A percentile compares a stretch with the other conserved stretches of the same genome.
phyloP scores from a whole-genome alignment of 2,329 filamentous ascomycete genomes.

The Cryphonectria naterciae region DNA sequence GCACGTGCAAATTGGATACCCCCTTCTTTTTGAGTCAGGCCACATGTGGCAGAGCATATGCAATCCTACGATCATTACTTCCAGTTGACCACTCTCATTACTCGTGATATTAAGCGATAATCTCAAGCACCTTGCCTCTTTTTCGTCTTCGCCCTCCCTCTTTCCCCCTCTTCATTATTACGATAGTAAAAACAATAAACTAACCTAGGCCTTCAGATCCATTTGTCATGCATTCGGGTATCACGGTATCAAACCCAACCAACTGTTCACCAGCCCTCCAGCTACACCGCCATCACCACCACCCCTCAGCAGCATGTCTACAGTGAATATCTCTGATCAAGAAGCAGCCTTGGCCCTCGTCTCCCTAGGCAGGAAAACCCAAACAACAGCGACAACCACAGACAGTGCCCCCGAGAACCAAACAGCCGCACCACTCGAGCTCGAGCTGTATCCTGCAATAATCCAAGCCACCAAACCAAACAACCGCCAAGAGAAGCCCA shows the following conservation, averaged over 20 bases:
- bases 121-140: not conserved
- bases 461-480: conserved; percentile 16
- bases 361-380: conserved; percentile 10
- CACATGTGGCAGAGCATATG: not conserved
- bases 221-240: not conserved
- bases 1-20: not conserved
- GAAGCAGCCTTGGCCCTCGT: conserved; percentile 13
- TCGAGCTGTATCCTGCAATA: conserved; percentile 5
- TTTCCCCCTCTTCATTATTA: not conserved
- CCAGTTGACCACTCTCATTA: not conserved
- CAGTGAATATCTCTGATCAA: not conserved
- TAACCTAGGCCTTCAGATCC: not conserved
- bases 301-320: no score
- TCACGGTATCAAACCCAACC: not conserved
- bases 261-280: not conserved
- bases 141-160: no score
- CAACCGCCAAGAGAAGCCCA: not conserved
- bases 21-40: not conserved
- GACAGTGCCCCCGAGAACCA: conserved; percentile 15
- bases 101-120: not conserved
- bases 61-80: not conserved
- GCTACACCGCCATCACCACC: not conserved
- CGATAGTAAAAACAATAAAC: not conserved
- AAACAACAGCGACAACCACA: not conserved
- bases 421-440: conserved; percentile 10